phyloP scores from a whole-genome alignment of 148 eudicot genomes.

The Tetragonia tetragonoides region DNA sequence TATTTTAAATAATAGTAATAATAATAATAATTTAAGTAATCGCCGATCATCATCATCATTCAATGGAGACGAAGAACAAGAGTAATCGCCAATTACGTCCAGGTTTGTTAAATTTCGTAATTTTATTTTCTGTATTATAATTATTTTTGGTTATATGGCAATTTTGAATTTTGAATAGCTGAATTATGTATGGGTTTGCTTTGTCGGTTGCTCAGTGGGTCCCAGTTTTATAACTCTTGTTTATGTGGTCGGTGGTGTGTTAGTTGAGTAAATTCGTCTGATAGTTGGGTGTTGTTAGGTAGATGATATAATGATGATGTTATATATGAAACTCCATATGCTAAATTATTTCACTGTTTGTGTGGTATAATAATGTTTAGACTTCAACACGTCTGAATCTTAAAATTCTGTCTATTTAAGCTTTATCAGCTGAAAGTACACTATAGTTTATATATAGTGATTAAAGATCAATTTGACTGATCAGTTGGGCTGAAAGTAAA shows the following conservation, averaged over 20 bases:
- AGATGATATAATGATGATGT: conserved; percentile 10
- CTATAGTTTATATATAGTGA: not conserved
- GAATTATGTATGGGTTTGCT: not conserved
- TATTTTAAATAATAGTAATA: not conserved
- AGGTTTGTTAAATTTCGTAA: conserved; percentile 34
- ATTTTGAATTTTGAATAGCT: not conserved
- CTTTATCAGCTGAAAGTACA: not conserved
- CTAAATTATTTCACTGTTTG: not conserved
- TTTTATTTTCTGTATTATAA: not conserved
- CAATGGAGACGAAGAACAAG: not conserved
- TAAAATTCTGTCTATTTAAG: not conserved
- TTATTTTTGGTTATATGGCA: not conserved
- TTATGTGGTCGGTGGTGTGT: conserved; percentile 6
- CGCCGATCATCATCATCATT: conserved; percentile 22
- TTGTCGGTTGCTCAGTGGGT: conserved; percentile 19
- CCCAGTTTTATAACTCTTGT: not conserved
- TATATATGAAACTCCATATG: not conserved
- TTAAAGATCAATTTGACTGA: not conserved
- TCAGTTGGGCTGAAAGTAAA: not conserved
- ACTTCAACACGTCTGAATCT: not conserved
- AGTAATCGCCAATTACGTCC: conserved; percentile 45
- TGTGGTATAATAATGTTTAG: not conserved
- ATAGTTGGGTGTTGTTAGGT: not conserved
- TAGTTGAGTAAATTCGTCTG: not conserved
- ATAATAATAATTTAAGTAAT: conserved; percentile 15